Conservation (phyloP, 2,329 filamentous ascomycete genomes). For the Ophiostoma quercus region DNA sequence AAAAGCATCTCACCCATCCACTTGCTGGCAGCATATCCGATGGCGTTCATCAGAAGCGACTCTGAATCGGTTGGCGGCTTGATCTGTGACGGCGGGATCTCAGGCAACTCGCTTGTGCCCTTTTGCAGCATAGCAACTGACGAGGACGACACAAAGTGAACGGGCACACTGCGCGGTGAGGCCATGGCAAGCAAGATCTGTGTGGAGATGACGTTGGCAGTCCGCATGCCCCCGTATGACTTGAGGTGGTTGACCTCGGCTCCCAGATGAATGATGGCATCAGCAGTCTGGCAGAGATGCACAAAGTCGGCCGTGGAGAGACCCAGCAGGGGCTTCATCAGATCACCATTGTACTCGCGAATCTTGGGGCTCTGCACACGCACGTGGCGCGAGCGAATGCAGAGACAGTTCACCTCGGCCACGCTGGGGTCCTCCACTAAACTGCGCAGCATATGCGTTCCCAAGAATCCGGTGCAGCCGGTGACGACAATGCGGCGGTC, state of each 20-base stretch:
- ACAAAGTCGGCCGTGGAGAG: background rate
- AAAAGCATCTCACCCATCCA: background rate
- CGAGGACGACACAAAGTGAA: background rate
- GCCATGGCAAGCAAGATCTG: background rate
- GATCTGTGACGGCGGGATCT: background rate
- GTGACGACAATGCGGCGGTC: background rate
- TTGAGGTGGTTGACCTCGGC: background rate
- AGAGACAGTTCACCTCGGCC: background rate
- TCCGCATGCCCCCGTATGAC: background rate
- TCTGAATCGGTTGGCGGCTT: background rate
- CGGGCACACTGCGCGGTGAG: background rate
- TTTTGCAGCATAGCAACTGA: background rate
- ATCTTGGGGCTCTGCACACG: slow-evolving; percentile 1
- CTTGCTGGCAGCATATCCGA: background rate
- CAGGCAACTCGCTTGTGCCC: background rate
- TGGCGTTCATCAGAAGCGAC: background rate
- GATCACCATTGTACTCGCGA: background rate
- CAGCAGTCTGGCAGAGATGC: background rate
- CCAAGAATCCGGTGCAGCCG: background rate
- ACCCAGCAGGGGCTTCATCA: background rate
- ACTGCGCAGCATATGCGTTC: background rate
- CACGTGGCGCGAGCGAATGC: background rate
- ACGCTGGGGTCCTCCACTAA: background rate
- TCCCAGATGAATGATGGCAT: background rate
- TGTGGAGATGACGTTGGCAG: background rate